Conservation (phyloP, 805 yeast species). For the Cyberlindnera xishuangbannaensis region DNA sequence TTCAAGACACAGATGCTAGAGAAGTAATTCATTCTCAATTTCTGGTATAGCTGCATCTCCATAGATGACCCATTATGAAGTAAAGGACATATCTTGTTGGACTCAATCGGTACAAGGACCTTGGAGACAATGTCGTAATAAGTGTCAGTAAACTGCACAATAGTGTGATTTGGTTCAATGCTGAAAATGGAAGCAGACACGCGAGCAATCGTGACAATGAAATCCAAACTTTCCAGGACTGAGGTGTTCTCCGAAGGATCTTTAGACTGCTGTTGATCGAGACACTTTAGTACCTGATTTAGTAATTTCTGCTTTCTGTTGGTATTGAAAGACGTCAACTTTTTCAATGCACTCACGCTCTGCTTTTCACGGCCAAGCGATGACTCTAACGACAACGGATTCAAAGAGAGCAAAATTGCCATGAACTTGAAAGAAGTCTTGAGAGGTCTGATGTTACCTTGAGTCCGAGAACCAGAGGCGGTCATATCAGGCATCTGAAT, state of each 20-base stretch:
- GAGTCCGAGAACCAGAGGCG: conserved; percentile 7
- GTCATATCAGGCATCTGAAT: conserved; percentile 25
- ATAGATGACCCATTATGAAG: conserved; percentile 10
- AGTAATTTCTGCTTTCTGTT: conserved; percentile 22
- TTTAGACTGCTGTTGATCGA: conserved; percentile 15
- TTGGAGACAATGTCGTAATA: conserved; percentile 17
- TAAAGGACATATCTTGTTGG: conserved; percentile 14
- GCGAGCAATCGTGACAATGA: conserved; percentile 28
- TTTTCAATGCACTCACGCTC: conserved; percentile 16
- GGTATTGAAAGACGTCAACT: conserved; percentile 17
- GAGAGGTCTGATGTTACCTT: conserved; percentile 17
- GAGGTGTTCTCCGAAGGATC: conserved; percentile 20
- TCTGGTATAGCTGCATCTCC: conserved; percentile 22
- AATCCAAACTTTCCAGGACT: conserved; percentile 25
- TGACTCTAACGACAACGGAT: conserved; percentile 28
- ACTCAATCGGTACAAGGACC: conserved; percentile 20
- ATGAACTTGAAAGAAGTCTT: conserved; percentile 29
- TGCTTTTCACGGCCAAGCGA: conserved; percentile 16
- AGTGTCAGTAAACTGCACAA: conserved; percentile 26
- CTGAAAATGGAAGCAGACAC: conserved; percentile 28
- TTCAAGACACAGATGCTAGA: conserved; percentile 22
- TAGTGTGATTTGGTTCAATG: conserved; percentile 22
- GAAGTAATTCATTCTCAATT: conserved; percentile 27
- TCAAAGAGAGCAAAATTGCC: conserved; percentile 29
- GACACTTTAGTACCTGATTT: conserved; percentile 13